A percentile compares a stretch with the other conserved stretches of the same genome.
Conservation (phyloP, 177 flowering plant genomes). For the Vitis hybrid region DNA sequence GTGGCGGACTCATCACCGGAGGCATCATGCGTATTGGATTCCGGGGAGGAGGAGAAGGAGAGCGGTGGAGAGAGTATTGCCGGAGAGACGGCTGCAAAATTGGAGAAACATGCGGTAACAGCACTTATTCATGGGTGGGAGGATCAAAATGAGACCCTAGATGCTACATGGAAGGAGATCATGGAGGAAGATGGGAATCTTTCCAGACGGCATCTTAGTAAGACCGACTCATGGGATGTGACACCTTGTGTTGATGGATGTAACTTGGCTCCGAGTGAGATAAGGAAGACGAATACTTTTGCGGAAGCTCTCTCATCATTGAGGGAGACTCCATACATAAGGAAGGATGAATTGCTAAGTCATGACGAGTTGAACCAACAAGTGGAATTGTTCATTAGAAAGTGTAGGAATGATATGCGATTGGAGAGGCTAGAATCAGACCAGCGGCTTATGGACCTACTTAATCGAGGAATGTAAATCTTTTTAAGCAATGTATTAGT, state of each 20-base stretch:
- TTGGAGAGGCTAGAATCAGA: too few relatives aligned
- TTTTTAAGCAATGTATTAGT: too few relatives aligned
- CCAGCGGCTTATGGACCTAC: too few relatives aligned
- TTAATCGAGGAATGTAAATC: too few relatives aligned
- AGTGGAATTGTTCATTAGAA: conserved; percentile 15
- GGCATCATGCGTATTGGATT: too few relatives aligned
- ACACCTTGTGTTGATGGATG: neutral
- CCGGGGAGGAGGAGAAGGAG: too few relatives aligned
- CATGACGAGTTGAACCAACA: conserved; percentile 9
- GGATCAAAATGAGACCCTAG: neutral
- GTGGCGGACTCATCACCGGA: too few relatives aligned
- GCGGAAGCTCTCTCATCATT: too few relatives aligned
- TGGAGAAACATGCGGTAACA: too few relatives aligned
- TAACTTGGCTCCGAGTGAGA: neutral
- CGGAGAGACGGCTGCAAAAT: too few relatives aligned
- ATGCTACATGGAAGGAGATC: conserved; percentile 17
- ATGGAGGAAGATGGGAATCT: conserved; percentile 7
- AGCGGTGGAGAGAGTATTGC: too few relatives aligned
- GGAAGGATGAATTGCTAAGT: conserved; percentile 14
- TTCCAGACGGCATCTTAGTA: conserved; percentile 1
- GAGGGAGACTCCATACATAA: conserved; percentile 2
- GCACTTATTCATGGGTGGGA: too few relatives aligned
- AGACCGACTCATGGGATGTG: conserved; percentile 6
- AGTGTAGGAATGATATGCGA: neutral
- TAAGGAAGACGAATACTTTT: conserved; percentile 14